These are phyloP conservation scores for Citrullus colocynthis DNA, from an alignment of 306 rosid species.

Conservation along the genomic window DNA sequence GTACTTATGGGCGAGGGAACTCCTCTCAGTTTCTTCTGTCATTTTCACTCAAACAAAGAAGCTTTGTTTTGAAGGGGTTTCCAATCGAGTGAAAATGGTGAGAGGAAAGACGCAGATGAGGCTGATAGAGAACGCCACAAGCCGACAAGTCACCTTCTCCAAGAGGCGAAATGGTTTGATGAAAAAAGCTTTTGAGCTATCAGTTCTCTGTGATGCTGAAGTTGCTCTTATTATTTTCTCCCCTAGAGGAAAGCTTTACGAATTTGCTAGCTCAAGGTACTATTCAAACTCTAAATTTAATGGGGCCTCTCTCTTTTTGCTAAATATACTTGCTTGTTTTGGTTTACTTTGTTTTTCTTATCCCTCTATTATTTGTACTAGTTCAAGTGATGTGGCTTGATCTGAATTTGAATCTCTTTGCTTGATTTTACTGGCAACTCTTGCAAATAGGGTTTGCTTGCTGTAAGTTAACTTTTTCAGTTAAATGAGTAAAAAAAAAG, in stretches of 20 bases:
- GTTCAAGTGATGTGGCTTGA: background rate
- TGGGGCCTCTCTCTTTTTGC: background rate
- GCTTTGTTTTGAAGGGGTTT: background rate
- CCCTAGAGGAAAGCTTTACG: conserved; percentile 40
- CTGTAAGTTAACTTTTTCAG: background rate
- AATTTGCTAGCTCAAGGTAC: conserved; percentile 9
- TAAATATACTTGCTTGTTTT: background rate
- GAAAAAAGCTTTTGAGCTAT: conserved; percentile 29
- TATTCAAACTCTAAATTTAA: background rate
- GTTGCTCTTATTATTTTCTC: conserved; percentile 21
- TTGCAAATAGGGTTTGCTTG: background rate
- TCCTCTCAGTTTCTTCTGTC: background rate
- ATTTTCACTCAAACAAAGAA: background rate
- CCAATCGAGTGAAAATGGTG: conserved; percentile 33
- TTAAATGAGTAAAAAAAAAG: background rate
- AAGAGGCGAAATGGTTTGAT: conserved; percentile 35
- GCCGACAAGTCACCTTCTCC: conserved; percentile 54
- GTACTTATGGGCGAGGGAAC: no score
- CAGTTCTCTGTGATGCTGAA: conserved; percentile 6
- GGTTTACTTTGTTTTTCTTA: background rate
- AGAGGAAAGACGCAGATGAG: conserved; percentile 81
- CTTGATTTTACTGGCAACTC: background rate
- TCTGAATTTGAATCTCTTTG: background rate
- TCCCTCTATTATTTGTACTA: background rate
- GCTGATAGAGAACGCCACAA: conserved; percentile 74